phyloP scores from a whole-genome alignment of 2,329 filamentous ascomycete species.

The Colletotrichum sp. region DNA sequence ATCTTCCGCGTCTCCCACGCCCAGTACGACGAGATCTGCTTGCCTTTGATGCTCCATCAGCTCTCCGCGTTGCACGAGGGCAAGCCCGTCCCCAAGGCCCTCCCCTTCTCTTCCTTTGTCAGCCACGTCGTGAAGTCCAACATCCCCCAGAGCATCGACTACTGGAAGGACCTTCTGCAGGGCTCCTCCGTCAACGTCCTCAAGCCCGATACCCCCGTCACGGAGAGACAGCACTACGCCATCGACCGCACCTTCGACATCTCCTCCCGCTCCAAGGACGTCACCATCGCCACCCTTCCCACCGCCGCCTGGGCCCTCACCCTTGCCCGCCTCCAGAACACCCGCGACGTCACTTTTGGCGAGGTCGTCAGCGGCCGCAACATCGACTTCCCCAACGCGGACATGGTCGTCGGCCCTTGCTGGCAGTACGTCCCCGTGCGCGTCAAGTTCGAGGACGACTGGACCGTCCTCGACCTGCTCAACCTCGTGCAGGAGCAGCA shows the following conservation, averaged over 20 bases:
- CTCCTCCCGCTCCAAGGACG: conserved; percentile 52
- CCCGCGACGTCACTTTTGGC: conserved; percentile 67
- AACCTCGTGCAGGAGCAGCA: conserved; percentile 61
- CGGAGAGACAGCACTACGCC: conserved; percentile 42
- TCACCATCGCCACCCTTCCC: conserved; percentile 69
- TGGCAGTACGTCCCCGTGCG: conserved; percentile 72
- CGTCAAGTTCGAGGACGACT: conserved; percentile 55
- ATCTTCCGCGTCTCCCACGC: conserved; percentile 70
- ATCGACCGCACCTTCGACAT: conserved; percentile 49
- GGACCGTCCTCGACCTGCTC: conserved; percentile 59
- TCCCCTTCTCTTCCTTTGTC: conserved; percentile 53
- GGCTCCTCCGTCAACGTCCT: conserved; percentile 54
- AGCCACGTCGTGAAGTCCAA: conserved; percentile 43
- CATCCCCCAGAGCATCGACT: conserved; percentile 56
- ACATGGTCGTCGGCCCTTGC: conserved; percentile 66
- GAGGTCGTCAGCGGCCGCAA: conserved; percentile 71
- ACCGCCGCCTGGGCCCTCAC: conserved; percentile 71
- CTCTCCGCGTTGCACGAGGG: conserved; percentile 57
- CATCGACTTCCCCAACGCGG: conserved; percentile 57
- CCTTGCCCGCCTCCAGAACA: conserved; percentile 57
- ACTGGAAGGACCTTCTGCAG: conserved; percentile 65
- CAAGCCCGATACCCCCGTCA: conserved; percentile 41
- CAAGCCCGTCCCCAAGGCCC: conserved; percentile 30
- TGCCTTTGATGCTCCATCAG: conserved; percentile 65
- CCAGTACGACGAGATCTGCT: conserved; percentile 72